Evolutionary conservation across 1,284 basidiomycete genomes (phyloP).

Genomic region (Stygiomarasmius scandens): DNA sequence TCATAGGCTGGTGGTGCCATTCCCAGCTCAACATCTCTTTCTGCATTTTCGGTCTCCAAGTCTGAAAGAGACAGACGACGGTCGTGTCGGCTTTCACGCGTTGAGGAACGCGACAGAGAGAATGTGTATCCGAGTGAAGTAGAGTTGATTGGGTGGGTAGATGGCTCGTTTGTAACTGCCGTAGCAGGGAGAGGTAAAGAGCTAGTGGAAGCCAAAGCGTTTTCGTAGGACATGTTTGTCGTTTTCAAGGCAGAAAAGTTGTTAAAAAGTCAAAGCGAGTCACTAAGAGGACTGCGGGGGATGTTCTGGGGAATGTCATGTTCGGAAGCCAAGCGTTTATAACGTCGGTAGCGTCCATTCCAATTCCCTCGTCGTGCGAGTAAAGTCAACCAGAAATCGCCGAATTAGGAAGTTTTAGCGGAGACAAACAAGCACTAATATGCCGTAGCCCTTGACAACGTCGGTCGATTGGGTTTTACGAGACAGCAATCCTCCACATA

Average conservation of each 20-base stretch:
- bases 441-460: too few species aligned
- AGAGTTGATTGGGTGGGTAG: conserved; percentile 17
- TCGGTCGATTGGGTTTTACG: too few species aligned
- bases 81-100: conserved; percentile 26
- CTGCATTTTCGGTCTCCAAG: background rate
- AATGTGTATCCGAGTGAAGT: conserved; percentile 22
- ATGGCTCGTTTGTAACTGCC: background rate
- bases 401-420: background rate
- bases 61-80: conserved; percentile 12
- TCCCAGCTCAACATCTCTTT: conserved; percentile 5
- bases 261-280: background rate
- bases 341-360: background rate
- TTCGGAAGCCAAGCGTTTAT: background rate
- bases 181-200: background rate
- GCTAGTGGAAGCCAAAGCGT: background rate
- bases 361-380: background rate
- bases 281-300: background rate
- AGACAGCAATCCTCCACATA: too few species aligned
- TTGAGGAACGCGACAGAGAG: conserved; percentile 16
- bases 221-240: background rate
- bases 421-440: too few species aligned
- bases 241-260: background rate
- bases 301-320: background rate
- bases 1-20: conserved; percentile 14
- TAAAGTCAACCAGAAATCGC: background rate